Percentiles rank a stretch among this genome's conserved stretches.
Conservation (phyloP, 2,329 filamentous ascomycete species). For the Pyrenophora teres region DNA sequence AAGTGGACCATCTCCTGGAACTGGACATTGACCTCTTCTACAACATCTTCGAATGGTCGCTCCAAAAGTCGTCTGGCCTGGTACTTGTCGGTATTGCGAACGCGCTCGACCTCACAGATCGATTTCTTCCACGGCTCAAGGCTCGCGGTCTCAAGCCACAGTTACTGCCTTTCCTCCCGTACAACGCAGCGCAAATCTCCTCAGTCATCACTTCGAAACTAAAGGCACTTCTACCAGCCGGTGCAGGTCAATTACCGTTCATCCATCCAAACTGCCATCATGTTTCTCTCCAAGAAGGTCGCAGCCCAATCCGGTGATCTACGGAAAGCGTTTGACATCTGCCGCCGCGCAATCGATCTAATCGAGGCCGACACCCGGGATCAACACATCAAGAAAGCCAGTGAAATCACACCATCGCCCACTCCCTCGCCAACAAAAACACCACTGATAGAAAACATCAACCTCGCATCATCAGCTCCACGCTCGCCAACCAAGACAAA, state of each 20-base stretch:
- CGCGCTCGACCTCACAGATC: slow-evolving; percentile 91
- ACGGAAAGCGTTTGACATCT: slow-evolving; percentile 93
- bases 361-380: slow-evolving; percentile 82
- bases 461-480: slow-evolving; percentile 63
- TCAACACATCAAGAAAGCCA: slow-evolving; percentile 67
- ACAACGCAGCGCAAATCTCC: slow-evolving; percentile 85
- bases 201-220: slow-evolving; percentile 84
- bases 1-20: slow-evolving; percentile 91
- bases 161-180: slow-evolving; percentile 89
- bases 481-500: slow-evolving; percentile 50
- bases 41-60: slow-evolving; percentile 93
- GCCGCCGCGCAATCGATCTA: slow-evolving; percentile 84
- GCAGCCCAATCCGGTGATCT: slow-evolving; percentile 92
- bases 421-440: slow-evolving; percentile 72
- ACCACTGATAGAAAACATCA: slow-evolving; percentile 79
- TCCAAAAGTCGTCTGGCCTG: slow-evolving; percentile 78
- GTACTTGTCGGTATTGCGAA: slow-evolving; percentile 93
- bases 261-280: slow-evolving; percentile 89
- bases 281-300: slow-evolving; percentile 92
- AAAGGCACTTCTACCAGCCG: slow-evolving; percentile 69
- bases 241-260: slow-evolving; percentile 73
- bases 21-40: slow-evolving; percentile 89
- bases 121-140: slow-evolving; percentile 91
- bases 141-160: slow-evolving; percentile 88
- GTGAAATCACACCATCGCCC: slow-evolving; percentile 51